Percentiles rank a stretch among this genome's conserved stretches.
These are phyloP conservation scores for Planoprotostelium fungivorum DNA, from an alignment of 78 protist genomes.

Conservation along the genomic window DNA sequence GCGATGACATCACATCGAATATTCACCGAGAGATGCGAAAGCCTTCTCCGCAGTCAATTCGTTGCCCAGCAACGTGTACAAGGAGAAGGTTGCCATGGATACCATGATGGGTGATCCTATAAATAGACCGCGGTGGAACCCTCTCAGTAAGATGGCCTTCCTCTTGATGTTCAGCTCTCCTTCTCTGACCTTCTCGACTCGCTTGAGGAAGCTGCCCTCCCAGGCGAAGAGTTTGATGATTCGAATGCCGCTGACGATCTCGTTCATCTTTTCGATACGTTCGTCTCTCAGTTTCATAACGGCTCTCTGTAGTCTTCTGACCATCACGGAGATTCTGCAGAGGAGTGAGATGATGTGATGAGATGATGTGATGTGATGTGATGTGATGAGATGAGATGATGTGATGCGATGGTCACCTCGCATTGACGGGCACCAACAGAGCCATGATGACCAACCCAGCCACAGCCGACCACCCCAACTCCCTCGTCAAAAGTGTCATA, in stretches of 20 bases:
- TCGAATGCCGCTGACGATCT: constrained; percentile 70
- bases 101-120: constrained; percentile 71
- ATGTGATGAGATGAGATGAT: constrained; percentile 7
- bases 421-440: constrained; percentile 48
- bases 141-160: constrained; percentile 27
- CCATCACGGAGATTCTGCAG: neutral
- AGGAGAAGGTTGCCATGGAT: constrained; percentile 58
- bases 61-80: constrained; percentile 37
- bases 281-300: constrained; percentile 55
- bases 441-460: constrained; percentile 61
- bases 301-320: constrained; percentile 13
- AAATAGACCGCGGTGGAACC: constrained; percentile 6
- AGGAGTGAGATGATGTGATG: constrained; percentile 8
- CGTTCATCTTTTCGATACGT: constrained; percentile 49
- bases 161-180: constrained; percentile 30
- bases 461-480: constrained; percentile 29
- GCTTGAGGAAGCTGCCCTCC: constrained; percentile 61
- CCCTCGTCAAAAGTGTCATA: constrained; percentile 11
- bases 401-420: neutral
- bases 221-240: constrained; percentile 78
- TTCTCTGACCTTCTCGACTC: constrained; percentile 21
- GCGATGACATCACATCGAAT: neutral
- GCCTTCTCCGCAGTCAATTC: constrained; percentile 68
- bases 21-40: constrained; percentile 63
- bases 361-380: neutral